Conservation (phyloP, 2,329 filamentous ascomycete species). For the Ceratocystis diversiconidia region DNA sequence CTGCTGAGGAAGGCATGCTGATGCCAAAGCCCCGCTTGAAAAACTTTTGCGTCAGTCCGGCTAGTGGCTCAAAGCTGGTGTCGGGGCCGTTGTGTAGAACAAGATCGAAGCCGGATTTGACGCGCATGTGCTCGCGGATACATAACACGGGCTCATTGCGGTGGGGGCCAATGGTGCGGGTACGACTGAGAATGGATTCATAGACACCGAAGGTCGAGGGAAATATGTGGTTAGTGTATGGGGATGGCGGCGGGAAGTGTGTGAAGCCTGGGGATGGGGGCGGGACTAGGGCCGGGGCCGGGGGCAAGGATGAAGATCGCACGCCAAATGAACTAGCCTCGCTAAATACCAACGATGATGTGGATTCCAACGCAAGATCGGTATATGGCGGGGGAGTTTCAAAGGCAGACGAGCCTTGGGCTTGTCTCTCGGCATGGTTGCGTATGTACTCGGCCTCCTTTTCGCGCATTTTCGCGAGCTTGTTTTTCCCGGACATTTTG, state of each 20-base stretch:
- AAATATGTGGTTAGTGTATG: constrained; percentile 7
- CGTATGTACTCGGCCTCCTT: constrained; percentile 12
- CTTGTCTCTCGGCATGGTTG: constrained; percentile 4
- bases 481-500: not conserved
- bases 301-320: not conserved
- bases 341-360: not conserved
- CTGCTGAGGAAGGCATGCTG: constrained; percentile 14
- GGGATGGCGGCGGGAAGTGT: not conserved
- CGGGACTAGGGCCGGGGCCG: not conserved
- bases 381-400: not conserved
- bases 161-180: constrained; percentile 13
- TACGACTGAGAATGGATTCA: constrained; percentile 9
- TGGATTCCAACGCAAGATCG: not conserved
- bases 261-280: not conserved
- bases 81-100: constrained; percentile 14
- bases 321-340: not conserved
- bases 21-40: constrained; percentile 13
- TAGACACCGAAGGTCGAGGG: constrained; percentile 15
- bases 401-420: not conserved
- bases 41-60: constrained; percentile 7
- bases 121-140: constrained; percentile 5
- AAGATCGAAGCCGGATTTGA: constrained; percentile 4
- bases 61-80: constrained; percentile 2
- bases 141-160: constrained; percentile 11
- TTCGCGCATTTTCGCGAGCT: constrained; percentile 4